Conservation (phyloP, 192 early-diverging fungal species). For the Backusella tarrabulga region DNA sequence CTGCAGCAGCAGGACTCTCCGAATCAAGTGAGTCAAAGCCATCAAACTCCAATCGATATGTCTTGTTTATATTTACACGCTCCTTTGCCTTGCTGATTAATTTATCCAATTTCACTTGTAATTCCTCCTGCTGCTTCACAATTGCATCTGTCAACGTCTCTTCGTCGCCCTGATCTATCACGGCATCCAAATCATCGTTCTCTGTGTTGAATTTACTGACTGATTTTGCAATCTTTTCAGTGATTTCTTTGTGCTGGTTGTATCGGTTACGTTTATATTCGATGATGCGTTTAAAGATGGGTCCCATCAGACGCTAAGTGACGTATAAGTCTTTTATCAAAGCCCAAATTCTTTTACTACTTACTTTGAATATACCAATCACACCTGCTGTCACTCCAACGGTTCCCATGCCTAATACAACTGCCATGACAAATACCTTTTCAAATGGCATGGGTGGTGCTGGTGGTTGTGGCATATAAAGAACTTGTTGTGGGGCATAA, state of each 20-base stretch:
- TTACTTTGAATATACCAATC: conserved; percentile 36
- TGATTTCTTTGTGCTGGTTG: conserved; percentile 7
- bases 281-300: conserved; percentile 16
- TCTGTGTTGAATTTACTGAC: background rate
- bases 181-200: conserved; percentile 11
- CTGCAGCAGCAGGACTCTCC: conserved; percentile 23
- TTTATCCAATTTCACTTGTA: background rate
- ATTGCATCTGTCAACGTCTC: background rate
- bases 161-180: conserved; percentile 13
- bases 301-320: conserved; percentile 15
- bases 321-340: background rate
- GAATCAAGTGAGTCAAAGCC: background rate
- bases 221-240: background rate
- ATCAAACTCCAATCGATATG: background rate
- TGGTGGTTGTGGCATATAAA: conserved; percentile 25
- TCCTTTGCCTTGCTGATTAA: background rate
- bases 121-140: conserved; percentile 3
- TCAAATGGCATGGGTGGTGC: conserved; percentile 22
- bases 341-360: background rate
- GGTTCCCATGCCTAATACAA: conserved; percentile 22
- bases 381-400: conserved; percentile 28
- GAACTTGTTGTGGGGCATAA: conserved; percentile 17
- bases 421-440: conserved; percentile 24
- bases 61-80: background rate
- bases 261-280: conserved; percentile 17